phyloP scores from a whole-genome alignment of 1,139 yeast genomes.

The Pneumocystis murina region DNA sequence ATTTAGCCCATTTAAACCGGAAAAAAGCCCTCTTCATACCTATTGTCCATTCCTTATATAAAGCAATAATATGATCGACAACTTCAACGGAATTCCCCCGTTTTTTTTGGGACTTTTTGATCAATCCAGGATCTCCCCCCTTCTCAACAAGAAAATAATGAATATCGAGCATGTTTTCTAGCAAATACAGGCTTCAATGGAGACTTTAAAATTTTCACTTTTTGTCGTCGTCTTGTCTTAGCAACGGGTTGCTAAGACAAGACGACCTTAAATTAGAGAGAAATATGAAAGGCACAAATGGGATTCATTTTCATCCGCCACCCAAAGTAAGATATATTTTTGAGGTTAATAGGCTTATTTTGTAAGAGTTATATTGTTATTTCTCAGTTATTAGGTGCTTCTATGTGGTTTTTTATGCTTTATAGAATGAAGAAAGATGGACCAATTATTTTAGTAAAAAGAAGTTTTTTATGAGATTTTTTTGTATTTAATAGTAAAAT shows the following conservation, averaged over 20 bases:
- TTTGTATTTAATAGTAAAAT: neutral
- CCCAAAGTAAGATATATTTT: neutral
- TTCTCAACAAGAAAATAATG: constrained; percentile 82
- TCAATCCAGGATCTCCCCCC: constrained; percentile 87
- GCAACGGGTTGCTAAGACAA: neutral
- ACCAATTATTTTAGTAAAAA: constrained; percentile 23
- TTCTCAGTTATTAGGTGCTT: constrained; percentile 42
- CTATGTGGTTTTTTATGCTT: constrained; percentile 79
- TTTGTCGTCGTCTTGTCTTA: neutral
- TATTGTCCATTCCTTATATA: constrained; percentile 83
- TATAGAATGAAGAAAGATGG: constrained; percentile 47
- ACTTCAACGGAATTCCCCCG: constrained; percentile 90
- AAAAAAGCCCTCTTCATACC: constrained; percentile 18
- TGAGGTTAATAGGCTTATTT: neutral
- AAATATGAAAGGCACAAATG: neutral
- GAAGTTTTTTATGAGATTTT: neutral
- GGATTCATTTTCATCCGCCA: neutral
- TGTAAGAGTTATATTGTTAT: neutral
- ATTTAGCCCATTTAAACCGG: neutral
- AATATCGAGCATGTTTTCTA: constrained; percentile 62
- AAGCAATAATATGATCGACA: constrained; percentile 85
- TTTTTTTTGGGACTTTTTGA: constrained; percentile 77
- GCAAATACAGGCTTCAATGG: neutral
- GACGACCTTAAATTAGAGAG: neutral
- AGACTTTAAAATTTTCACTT: neutral